Evolutionary conservation across 352 stramenopile species (phyloP).

Genomic region (Phytopythium montanum): DNA sequence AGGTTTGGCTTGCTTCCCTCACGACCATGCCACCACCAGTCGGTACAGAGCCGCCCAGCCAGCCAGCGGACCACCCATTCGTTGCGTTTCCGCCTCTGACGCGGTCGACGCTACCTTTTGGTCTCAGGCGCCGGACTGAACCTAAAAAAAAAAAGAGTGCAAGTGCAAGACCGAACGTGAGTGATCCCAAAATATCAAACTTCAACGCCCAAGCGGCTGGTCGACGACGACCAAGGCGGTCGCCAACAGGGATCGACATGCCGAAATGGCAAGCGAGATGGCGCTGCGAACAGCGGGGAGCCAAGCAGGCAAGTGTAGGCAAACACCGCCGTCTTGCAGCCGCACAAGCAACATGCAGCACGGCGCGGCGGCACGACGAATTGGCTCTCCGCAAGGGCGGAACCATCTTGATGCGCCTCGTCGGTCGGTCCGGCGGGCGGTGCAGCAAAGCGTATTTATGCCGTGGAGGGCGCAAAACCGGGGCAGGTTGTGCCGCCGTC

Average conservation of each 20-base stretch:
- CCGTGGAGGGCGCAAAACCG: neutral
- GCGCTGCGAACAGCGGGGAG: no score
- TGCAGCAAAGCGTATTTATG: conserved; percentile 8
- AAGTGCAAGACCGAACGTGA: neutral
- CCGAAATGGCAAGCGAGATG: no score
- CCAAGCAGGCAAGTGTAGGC: no score
- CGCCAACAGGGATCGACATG: no score
- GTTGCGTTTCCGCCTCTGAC: conserved; percentile 11
- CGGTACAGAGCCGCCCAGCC: conserved; percentile 2
- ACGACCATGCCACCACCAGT: neutral
- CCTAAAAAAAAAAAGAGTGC: conserved; percentile 1
- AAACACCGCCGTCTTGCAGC: no score
- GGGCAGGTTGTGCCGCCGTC: neutral
- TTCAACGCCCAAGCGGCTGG: conserved; percentile 8
- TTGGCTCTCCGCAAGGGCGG: neutral
- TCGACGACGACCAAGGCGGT: neutral
- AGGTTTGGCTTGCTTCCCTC: neutral
- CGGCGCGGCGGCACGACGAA: neutral
- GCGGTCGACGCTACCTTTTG: neutral
- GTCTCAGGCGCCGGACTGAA: conserved; percentile 6
- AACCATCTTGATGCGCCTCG: neutral
- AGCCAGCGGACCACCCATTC: conserved; percentile 1
- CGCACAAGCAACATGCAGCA: no score
- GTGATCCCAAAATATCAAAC: conserved; percentile 13
- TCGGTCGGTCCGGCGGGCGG: neutral